Evolutionary conservation across 495 filamentous ascomycete species (phyloP).

Genomic region (Evernia prunastri): DNA sequence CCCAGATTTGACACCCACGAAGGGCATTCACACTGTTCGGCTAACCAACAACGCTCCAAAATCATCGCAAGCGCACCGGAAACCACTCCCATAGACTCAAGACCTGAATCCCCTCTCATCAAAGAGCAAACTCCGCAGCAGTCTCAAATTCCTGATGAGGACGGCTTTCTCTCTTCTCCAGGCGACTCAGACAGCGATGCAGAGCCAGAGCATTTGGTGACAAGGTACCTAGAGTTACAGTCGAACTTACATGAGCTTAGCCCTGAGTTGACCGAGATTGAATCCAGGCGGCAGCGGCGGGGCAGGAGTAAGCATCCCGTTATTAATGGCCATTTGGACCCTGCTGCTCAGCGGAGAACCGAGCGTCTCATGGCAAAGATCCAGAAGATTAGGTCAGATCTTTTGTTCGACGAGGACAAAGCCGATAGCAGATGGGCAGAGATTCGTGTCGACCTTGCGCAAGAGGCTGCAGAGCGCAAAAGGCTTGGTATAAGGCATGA

Average conservation of each 20-base stretch:
- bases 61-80: background rate
- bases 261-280: slow-evolving; percentile 19
- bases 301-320: slow-evolving; percentile 36
- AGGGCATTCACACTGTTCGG: background rate
- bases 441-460: slow-evolving; percentile 59
- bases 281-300: slow-evolving; percentile 29
- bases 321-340: slow-evolving; percentile 50
- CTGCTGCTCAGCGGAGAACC: slow-evolving; percentile 47
- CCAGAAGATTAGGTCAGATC: slow-evolving; percentile 69
- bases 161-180: slow-evolving; percentile 1
- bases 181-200: slow-evolving; percentile 25
- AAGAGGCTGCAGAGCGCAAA: slow-evolving; percentile 40
- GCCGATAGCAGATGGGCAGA: slow-evolving; percentile 70
- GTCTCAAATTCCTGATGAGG: background rate
- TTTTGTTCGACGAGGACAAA: slow-evolving; percentile 73
- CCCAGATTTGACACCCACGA: slow-evolving; percentile 30
- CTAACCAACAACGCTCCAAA: background rate
- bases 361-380: slow-evolving; percentile 64
- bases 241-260: slow-evolving; percentile 19
- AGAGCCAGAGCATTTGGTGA: slow-evolving; percentile 24
- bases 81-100: background rate
- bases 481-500: slow-evolving; percentile 23
- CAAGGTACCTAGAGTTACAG: slow-evolving; percentile 21
- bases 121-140: background rate
- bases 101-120: slow-evolving; percentile 3